Base-by-base conservation (phyloP, 78 protist species). In the Isochrysis galbana region DNA sequence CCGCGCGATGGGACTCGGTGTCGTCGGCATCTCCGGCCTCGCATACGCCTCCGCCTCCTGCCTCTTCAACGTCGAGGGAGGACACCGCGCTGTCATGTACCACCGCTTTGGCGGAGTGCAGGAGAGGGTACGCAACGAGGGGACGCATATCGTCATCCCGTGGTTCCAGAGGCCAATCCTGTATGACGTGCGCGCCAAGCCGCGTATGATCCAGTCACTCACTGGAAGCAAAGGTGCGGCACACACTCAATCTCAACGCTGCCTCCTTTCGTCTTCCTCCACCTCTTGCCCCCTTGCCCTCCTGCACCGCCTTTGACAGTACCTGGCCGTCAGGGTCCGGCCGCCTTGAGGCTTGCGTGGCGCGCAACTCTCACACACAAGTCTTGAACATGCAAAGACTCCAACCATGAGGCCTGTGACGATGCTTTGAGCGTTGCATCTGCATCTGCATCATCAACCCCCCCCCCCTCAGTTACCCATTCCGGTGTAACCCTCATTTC, bases 1-100 rank as follows among this genome's bases (percentile, higher is more conserved):
- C 29, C 29, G 41, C 4, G 41, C 14, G 41, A 14, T 41, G 17
- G 84, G 84, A 2, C 34, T 77, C 29, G n/a, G 44, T 77, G 87
- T 34, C 22, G 38, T 72, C 67, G 93, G 87, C 39, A 0, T 29
- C 25, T 5, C 87, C 26, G 87, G 70, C 32, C 36, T 32, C 7
- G 70, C 47, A 2, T 69, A 72, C 69, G 34, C 46, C 46, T 74
- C 54, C 39, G 2, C 2, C 54, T 45, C 19, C n/a, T 38, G 86
- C 46, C 69, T 90, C 39, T 70, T 34, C 69, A 90, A 90, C 93
- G 93, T 96, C 26, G 96, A 96, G 55, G 94, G 93, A 4, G 97
- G 97, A 32, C 92, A 94, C 88, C 94, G 96, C 54, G 97, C 96
- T 2, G 91, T 96, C 69, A 82, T 95, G 80, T 96, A 93, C 92